Evolutionary conservation across 2,329 filamentous ascomycete species (phyloP).

Genomic region (Pseudopithomyces maydicus): DNA sequence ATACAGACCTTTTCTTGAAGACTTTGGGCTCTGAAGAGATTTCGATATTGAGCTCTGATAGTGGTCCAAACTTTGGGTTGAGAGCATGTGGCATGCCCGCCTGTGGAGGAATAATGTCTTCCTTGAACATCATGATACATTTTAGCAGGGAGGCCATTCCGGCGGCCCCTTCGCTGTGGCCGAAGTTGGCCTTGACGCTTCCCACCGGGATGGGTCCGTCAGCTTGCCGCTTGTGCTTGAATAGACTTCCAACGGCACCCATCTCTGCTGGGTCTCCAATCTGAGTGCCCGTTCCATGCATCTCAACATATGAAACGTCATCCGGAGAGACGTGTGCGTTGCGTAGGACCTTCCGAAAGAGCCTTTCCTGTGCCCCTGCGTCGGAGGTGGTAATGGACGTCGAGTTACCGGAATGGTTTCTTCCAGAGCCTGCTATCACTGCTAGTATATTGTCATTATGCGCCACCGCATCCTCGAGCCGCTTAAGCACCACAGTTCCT

Average conservation of each 20-base stretch:
- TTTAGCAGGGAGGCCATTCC: constrained; percentile 34
- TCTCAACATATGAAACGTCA: constrained; percentile 27
- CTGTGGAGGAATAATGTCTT: constrained; percentile 59
- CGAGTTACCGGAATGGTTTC: constrained; percentile 46
- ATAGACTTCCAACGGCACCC: constrained; percentile 9
- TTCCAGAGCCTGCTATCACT: constrained; percentile 36
- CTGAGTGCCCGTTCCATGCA: constrained; percentile 38
- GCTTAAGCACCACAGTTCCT: constrained; percentile 35
- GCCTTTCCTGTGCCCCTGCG: constrained; percentile 14
- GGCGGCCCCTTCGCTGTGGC: constrained; percentile 34
- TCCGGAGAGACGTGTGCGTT: constrained; percentile 41
- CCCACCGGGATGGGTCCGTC: constrained; percentile 22
- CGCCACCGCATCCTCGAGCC: constrained; percentile 33
- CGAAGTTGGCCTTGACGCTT: constrained; percentile 35
- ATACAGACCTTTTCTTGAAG: too few relatives aligned
- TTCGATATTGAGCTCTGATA: too few relatives aligned
- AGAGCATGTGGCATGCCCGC: not conserved
- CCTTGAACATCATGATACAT: constrained; percentile 35
- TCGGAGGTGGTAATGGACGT: constrained; percentile 27
- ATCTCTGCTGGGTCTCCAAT: constrained; percentile 27
- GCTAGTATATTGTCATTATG: constrained; percentile 43
- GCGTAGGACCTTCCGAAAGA: constrained; percentile 23
- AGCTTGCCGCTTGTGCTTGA: not conserved
- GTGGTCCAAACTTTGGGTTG: too few relatives aligned
- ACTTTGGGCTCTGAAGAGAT: too few relatives aligned